These are phyloP conservation scores for Royoungia palumana DNA, from an alignment of 768 basidiomycete genomes.

Conservation along the genomic window DNA sequence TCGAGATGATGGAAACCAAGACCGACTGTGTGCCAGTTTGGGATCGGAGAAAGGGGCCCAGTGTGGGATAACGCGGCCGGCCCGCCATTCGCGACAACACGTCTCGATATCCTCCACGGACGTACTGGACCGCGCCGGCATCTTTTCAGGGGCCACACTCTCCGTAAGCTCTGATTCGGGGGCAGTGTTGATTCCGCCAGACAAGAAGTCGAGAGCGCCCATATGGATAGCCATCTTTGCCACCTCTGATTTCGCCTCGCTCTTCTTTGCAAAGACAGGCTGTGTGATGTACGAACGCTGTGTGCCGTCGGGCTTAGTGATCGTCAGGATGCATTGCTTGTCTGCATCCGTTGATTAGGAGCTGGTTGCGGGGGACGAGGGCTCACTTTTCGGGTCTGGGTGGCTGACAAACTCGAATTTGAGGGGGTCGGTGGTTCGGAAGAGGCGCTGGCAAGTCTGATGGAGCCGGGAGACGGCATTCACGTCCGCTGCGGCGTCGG, in stretches of 20 bases:
- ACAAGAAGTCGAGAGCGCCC: slow-evolving; percentile 54
- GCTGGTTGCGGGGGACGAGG: neutral
- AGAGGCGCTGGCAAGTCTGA: slow-evolving; percentile 39
- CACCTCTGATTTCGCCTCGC: slow-evolving; percentile 52
- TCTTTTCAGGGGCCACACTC: neutral
- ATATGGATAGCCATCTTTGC: slow-evolving; percentile 54
- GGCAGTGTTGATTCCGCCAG: too few species aligned
- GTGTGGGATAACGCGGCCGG: slow-evolving; percentile 45
- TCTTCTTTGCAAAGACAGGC: slow-evolving; percentile 40
- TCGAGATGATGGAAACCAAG: neutral
- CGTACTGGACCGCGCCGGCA: neutral
- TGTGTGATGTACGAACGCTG: slow-evolving; percentile 54
- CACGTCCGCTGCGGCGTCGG: slow-evolving; percentile 3
- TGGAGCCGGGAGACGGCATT: slow-evolving; percentile 37
- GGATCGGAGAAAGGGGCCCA: slow-evolving; percentile 52
- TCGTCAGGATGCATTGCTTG: slow-evolving; percentile 60
- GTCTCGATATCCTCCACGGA: slow-evolving; percentile 45
- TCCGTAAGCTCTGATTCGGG: neutral
- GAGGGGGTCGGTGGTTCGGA: slow-evolving; percentile 40
- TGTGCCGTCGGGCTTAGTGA: slow-evolving; percentile 51
- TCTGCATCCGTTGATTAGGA: slow-evolving; percentile 31
- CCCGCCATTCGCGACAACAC: slow-evolving; percentile 54
- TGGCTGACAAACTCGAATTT: slow-evolving; percentile 50
- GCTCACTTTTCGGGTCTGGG: slow-evolving; percentile 35
- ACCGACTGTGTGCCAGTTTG: slow-evolving; percentile 44